A percentile compares a stretch with the other conserved stretches of the same genome.
Evolutionary conservation across 2,329 filamentous ascomycete species (phyloP).

Genomic region (Neocucurbitaria cava): DNA sequence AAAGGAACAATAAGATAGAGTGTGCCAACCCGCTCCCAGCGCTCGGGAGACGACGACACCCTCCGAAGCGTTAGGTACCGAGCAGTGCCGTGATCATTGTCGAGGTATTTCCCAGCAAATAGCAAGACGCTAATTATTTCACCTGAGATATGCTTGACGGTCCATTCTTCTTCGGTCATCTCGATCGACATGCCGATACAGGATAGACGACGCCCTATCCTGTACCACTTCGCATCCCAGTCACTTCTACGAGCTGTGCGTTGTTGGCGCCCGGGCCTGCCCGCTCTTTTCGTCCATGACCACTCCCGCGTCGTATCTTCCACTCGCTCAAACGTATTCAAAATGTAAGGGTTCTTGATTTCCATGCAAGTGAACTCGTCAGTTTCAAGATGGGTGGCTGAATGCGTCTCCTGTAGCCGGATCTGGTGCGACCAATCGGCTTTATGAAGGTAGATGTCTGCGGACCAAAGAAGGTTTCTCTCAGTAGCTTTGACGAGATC

Average conservation of each 20-base stretch:
- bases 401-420: constrained; percentile 1
- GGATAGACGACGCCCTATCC: constrained; percentile 8
- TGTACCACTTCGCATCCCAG: constrained; percentile 11
- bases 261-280: constrained; percentile 8
- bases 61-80: constrained; percentile 14
- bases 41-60: neutral
- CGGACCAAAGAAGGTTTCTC: constrained; percentile 13
- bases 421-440: neutral
- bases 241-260: neutral
- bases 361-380: neutral
- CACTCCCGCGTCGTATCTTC: constrained; percentile 5
- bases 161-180: constrained; percentile 11
- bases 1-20: constrained; percentile 9
- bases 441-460: constrained; percentile 9
- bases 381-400: neutral
- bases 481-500: constrained; percentile 10
- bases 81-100: constrained; percentile 11
- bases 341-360: constrained; percentile 2
- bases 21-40: constrained; percentile 17
- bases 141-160: constrained; percentile 6
- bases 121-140: constrained; percentile 17
- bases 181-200: constrained; percentile 11
- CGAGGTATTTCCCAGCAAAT: constrained; percentile 10
- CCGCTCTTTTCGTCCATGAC: constrained; percentile 2
- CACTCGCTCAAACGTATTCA: constrained; percentile 2